A percentile compares a stretch with the other conserved stretches of the same genome.
phyloP scores from a whole-genome alignment of 106 monocot species.

The Narthecium ossifragum region DNA sequence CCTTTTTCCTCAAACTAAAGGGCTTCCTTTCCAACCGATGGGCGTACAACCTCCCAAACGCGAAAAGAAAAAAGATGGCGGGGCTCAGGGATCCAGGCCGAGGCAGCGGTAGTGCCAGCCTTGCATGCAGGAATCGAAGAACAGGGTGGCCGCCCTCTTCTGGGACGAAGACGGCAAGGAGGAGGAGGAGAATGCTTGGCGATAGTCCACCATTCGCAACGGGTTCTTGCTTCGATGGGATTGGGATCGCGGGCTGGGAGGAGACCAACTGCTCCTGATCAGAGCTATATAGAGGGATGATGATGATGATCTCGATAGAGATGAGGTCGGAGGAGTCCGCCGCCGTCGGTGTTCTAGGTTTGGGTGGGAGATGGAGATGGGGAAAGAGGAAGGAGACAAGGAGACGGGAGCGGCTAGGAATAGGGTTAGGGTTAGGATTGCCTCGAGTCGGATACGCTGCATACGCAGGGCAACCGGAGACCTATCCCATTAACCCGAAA shows the following conservation, averaged over 20 bases:
- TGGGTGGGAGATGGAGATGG: no score
- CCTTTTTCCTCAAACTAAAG: background rate
- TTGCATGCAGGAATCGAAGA: conserved; percentile 11
- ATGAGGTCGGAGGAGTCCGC: no score
- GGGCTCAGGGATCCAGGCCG: conserved; percentile 6
- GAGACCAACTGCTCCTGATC: no score
- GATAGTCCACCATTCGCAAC: conserved; percentile 12
- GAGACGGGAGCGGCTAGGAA: background rate
- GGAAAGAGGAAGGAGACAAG: no score
- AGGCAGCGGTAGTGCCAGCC: conserved; percentile 18
- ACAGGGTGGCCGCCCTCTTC: background rate
- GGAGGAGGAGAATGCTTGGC: background rate
- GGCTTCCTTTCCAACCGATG: background rate
- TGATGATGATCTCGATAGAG: no score
- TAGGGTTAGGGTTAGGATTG: background rate
- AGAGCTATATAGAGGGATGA: no score
- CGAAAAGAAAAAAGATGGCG: background rate
- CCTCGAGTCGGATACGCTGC: background rate
- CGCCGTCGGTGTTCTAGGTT: no score
- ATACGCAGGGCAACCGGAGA: background rate
- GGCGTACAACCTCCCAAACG: background rate
- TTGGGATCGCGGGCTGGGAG: no score
- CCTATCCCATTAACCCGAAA: no score
- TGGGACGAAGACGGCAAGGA: background rate
- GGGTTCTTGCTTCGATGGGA: no score